Evolutionary conservation across 176 grass and related monocot genomes (phyloP), one percentile per base, ranked within the genome.

Genomic region (Aegilops bicornis): DNA sequence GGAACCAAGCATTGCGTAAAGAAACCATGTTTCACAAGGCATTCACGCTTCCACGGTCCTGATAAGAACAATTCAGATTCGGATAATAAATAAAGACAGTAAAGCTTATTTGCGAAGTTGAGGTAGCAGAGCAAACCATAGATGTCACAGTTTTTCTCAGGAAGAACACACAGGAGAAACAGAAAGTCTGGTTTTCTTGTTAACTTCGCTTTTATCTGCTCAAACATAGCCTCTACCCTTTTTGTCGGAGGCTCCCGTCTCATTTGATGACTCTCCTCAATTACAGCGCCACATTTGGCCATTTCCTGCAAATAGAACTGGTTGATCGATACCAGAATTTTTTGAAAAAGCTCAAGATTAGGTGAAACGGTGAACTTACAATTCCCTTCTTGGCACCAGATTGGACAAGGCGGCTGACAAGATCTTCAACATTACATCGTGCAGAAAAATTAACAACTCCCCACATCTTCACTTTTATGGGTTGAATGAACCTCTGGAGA

Each of bases 11-110:
- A 96, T 79, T 96, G 91, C 6, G 91, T 91, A 85, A 88, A 47
- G 64, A 90, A 80, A 48, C 94, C 87, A 22, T 64, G 66, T 2
- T 89, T 60, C 1, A 52, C 27, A 47, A 93, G 89, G 27, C 91
- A 92, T 36, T 85, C 85, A 3, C 65, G 13, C 79, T 97, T 97
- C 91, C 91, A 97, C 13, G 89, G 91, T 58, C 94, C 89, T 96
- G 79, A 24, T 3, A 83, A 48, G 19, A 68, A 0, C 2, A 88
- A 42, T 4, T 17, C 1, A 40, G 20, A 0, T 22, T 31, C 24
- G 3, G 31, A 68, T 69, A 37, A 4, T 77, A 27, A 8, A 85
- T 50, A 39, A 2, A 29, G 64, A 3, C 23, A 59, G 11, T 32
- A n/a, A 61, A 71, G 20, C 11, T 62, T 61, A 24, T 45, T 42